Evolutionary conservation across 2,329 filamentous ascomycete species (phyloP), one percentile per base, ranked within the genome.

Genomic region (Neopestalotiopsis sp.): DNA sequence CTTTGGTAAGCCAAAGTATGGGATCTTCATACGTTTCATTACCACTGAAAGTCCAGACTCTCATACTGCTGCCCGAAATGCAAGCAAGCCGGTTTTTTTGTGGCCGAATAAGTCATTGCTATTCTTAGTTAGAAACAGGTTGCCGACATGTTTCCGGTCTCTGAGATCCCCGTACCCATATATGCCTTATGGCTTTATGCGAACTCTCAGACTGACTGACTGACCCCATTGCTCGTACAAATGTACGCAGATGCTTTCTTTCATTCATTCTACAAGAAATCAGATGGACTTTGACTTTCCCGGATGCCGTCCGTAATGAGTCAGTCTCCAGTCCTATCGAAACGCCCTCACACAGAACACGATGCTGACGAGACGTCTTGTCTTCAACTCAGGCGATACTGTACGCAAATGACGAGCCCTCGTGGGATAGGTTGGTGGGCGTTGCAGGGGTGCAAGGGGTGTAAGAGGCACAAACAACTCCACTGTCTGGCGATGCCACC

Each of bases 361-460:
- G 62, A n/a, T 30, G 24, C 40, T 61, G 56, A 67, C 42, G 58
- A 56, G 53, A n/a, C 30, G 32, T 45, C 34, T 61, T 61, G 53
- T 24, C 13, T 65, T 56, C 32, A 24, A 10, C 49, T 67, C 65
- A 69, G 61, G 69, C 68, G 70, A 68, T 67, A 68, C 49, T 69
- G 63, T 72, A 70, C 73, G 74, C 75, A 74, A 76, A 77, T 75
- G 70, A 72, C 73, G 73, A 74, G 65, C 70, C 72, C 45, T 68
- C 66, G 67, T 72, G 69, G 68, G 68, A 61, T 73, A 17, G 68
- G 58, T 69, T 74, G 75, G 72, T 76, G 74, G 75, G 68, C 45
- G 56, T 67, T 70, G 68, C 65, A 69, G 70, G 68, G 68, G 68
- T n/a, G 17, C 12, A 45, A 61, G n/a, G 30, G 32, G n/a, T 53